Conservation (phyloP, 129 eudicot species). For the Sambucus nigra region DNA sequence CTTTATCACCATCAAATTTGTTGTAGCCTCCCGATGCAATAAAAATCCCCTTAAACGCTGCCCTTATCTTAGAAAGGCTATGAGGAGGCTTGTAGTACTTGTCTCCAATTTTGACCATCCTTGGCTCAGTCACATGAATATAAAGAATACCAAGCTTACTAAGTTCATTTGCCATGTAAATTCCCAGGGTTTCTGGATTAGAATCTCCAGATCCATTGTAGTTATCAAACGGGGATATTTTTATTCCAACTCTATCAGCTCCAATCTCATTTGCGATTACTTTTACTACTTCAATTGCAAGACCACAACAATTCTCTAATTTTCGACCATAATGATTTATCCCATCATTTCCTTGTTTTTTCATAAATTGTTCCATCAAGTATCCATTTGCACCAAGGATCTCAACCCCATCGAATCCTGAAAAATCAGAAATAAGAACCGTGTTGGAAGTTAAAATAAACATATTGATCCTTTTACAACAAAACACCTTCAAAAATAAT, state of each 20-base stretch:
- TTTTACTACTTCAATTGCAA: constrained; percentile 35
- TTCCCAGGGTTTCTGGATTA: constrained; percentile 11
- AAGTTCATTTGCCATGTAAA: constrained; percentile 12
- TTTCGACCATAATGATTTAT: constrained; percentile 46
- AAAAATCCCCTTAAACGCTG: constrained; percentile 14
- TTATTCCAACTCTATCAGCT: constrained; percentile 6
- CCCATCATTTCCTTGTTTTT: constrained; percentile 45
- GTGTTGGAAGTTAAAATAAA: too few relatives aligned
- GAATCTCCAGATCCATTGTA: constrained; percentile 6
- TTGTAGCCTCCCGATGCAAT: constrained; percentile 13
- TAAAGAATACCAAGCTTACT: constrained; percentile 2
- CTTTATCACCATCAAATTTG: constrained; percentile 7
- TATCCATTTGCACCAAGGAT: constrained; percentile 56
- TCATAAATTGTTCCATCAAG: constrained; percentile 50
- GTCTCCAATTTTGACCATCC: background rate
- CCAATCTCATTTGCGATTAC: constrained; percentile 37
- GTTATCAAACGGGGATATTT: constrained; percentile 10
- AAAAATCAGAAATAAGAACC: too few relatives aligned
- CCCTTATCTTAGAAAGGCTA: constrained; percentile 6
- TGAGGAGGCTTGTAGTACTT: background rate
- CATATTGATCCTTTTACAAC: too few relatives aligned
- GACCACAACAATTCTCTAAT: constrained; percentile 45
- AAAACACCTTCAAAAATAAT: background rate
- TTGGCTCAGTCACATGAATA: background rate
- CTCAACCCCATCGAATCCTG: constrained; percentile 64